Base-by-base conservation (phyloP, 1,139 yeast species). In the Pichia sp. region DNA sequence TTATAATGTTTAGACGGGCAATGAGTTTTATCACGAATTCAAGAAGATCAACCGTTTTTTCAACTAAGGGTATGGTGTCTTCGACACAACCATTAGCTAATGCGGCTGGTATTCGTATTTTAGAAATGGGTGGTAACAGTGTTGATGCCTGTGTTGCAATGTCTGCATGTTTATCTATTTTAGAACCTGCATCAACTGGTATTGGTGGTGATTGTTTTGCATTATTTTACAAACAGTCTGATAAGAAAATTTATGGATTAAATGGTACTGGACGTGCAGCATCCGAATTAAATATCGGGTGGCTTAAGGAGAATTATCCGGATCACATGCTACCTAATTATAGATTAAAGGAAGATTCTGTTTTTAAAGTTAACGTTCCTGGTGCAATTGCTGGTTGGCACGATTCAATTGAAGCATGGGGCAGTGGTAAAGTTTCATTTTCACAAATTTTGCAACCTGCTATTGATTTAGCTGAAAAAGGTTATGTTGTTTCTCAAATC, bases 171-270 rank as follows among this genome's bases (percentile, higher is more conserved):
- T 65, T 85, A 33, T 74, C 82, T 47, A 75, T 84, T 11, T 65
- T 80, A 4, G 95, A 85, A 55, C 93, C 94, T 0, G 72, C 75
- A 25, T 79, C 86, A 48, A 84, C 91, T 1, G 93, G 93, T 13
- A 72, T 84, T 42, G 95, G 94, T 3, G 94, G 94, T 25, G 95
- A 85, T 57, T 80, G 85, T 47, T 85, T 83, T 64, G 76, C 80
- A 2, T 63, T 84, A 37, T 79, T 68, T 56, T 80, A 79, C 60
- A 70, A 76, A 33, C 69, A 70, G 28, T 53, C 62, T 27, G 65
- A 72, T 20, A 68, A 70, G 42, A 63, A 67, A 43, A 84, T 82
- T 1, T 63, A 67, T 43, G 94, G 91, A 0, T 55, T 85, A 50
- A 85, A 84, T 58, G 95, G 91, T 5, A 76, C 86, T 31, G 95